Base-by-base conservation (phyloP, 129 eudicot genomes). In the Rutidosis leptorrhynchoides region DNA sequence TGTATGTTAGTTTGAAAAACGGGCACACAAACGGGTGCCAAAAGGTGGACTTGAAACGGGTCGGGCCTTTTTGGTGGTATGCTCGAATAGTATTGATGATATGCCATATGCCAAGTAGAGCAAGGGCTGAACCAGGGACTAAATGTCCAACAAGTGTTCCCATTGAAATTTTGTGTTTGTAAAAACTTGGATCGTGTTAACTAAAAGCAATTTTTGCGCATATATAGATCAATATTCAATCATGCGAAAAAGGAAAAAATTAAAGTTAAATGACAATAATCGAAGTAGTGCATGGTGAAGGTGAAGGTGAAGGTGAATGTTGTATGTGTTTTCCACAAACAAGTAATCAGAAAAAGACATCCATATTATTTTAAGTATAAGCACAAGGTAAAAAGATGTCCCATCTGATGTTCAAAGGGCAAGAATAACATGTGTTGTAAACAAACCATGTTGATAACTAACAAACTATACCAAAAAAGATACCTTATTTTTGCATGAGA, bases 71-170 rank as follows among this genome's bases (percentile, higher is more conserved):
- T 2, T 71, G 70, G 73, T 82, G 77, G 78, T 80, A 87, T 58
- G 78, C 78, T 46, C 68, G 69, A 55, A 87, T 65, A 3, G 87
- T 87, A 56, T 85, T 84, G 65, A 84, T 55, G 59, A 74, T 67
- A 65, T 90, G 97, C 95, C 95, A 84, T 65, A 85, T 55, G 64
- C 95, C 97, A 51, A 90, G 87, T 48, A 75, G 74, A 6, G 85
- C 81, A 52, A 90, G 83, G 57, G 83, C 95, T 42, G 83, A 73
- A 6, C 97, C 97, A 0, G 95, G 92, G 59, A 90, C 78, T 27
- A 87, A 52, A 75, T 90, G 97, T 20, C 88, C 95, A 21, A 65
- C 28, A 69, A 90, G 82, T 68, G 92, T 90, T 45, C 95, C 97
- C 97, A 90, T 84, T 64, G 74, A 26, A 22, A 43, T 22, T 73